Evolutionary conservation across 192 early-diverging fungal species (phyloP).

Genomic region (Geosiphon pyriformis): DNA sequence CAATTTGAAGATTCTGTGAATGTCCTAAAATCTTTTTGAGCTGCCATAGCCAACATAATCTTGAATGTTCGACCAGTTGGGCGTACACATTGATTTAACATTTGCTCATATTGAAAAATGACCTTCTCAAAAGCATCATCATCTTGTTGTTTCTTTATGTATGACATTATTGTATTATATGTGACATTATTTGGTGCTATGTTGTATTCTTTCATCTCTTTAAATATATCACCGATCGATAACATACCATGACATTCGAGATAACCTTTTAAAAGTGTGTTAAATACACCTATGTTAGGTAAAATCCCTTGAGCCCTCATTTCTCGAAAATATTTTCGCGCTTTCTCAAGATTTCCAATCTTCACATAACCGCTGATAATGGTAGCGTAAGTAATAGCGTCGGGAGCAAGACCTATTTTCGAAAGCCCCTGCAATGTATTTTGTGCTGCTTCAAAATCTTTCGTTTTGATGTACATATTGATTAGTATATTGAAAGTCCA

Average conservation of each 20-base stretch:
- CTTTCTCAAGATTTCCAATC: slow-evolving; percentile 1
- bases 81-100: slow-evolving; percentile 1
- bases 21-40: neutral
- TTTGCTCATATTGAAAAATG: slow-evolving; percentile 12
- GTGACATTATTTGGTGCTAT: slow-evolving; percentile 11
- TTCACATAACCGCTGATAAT: slow-evolving; percentile 15
- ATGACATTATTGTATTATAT: slow-evolving; percentile 21
- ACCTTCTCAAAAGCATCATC: slow-evolving; percentile 10
- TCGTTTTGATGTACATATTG: neutral
- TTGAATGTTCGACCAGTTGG: slow-evolving; percentile 21
- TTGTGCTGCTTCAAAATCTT: slow-evolving; percentile 8
- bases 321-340: slow-evolving; percentile 9
- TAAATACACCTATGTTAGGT: slow-evolving; percentile 16
- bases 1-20: too few species aligned
- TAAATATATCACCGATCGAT: neutral
- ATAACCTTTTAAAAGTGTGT: slow-evolving; percentile 17
- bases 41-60: neutral
- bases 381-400: slow-evolving; percentile 13
- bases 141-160: slow-evolving; percentile 9
- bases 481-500: slow-evolving; percentile 18
- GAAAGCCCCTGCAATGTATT: neutral
- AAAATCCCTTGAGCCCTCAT: slow-evolving; percentile 9
- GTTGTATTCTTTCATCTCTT: slow-evolving; percentile 2
- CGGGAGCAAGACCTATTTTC: slow-evolving; percentile 3
- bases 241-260: neutral